Percentiles rank a stretch among this genome's conserved stretches.
Evolutionary conservation across 2,329 filamentous ascomycete species (phyloP).

Genomic region (Fusarium fracticaudum): DNA sequence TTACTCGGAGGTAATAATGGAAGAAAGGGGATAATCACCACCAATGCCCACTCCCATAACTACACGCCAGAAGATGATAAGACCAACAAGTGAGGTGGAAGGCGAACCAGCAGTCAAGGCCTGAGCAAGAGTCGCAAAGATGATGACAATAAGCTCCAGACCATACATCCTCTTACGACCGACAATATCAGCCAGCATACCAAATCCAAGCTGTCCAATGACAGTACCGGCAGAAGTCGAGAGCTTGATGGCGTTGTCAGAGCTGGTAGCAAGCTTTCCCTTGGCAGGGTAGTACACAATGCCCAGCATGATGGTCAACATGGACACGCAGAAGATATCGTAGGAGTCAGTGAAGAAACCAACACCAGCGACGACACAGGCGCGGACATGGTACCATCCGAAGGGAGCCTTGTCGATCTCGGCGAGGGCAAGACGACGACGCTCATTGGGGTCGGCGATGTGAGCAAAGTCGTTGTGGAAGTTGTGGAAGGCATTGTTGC

Average conservation of each 20-base stretch:
- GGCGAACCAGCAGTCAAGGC: conserved; percentile 71
- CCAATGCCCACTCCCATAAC: conserved; percentile 66
- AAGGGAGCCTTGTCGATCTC: conserved; percentile 86
- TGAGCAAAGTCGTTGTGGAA: conserved; percentile 77
- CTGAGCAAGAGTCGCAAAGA: conserved; percentile 80
- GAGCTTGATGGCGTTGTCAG: conserved; percentile 86
- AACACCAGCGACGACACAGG: conserved; percentile 80
- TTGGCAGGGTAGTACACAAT: conserved; percentile 75
- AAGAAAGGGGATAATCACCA: conserved; percentile 80
- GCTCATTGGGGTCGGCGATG: conserved; percentile 78
- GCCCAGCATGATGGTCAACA: conserved; percentile 79
- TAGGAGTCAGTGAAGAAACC: conserved; percentile 92
- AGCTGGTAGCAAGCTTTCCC: conserved; percentile 69
- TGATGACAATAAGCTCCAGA: conserved; percentile 81
- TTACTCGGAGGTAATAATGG: conserved; percentile 85
- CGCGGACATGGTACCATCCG: conserved; percentile 85
- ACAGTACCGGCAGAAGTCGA: conserved; percentile 86
- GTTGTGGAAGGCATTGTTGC: conserved; percentile 79
- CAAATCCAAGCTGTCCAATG: conserved; percentile 81
- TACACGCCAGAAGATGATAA: conserved; percentile 84
- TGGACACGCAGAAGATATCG: conserved; percentile 81
- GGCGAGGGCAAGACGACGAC: conserved; percentile 79
- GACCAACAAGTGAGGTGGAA: conserved; percentile 69
- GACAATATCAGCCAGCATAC: conserved; percentile 78
- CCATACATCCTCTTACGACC: conserved; percentile 80